A percentile compares a stretch with the other conserved stretches of the same genome.
These are phyloP conservation scores for Ballota nigra DNA, from an alignment of 257 asterid genomes.

Conservation along the genomic window DNA sequence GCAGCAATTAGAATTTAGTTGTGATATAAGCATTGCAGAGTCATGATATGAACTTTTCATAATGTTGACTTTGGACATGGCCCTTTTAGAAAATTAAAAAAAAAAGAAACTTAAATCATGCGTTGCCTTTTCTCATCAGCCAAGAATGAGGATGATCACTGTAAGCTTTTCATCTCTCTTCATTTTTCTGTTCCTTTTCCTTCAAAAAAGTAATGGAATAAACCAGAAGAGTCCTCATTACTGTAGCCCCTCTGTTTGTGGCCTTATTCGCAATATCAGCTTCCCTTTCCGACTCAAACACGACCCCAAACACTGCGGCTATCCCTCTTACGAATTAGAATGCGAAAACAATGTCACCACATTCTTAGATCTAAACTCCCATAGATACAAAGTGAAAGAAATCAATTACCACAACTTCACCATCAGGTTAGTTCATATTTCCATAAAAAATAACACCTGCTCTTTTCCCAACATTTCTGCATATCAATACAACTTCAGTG, in stretches of 20 bases:
- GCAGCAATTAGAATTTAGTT: too few species aligned
- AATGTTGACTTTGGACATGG: too few species aligned
- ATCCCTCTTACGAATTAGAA: neutral
- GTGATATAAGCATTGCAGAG: too few species aligned
- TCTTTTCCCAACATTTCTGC: neutral
- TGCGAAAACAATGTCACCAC: conserved; percentile 2
- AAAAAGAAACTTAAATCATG: too few species aligned
- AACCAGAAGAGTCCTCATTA: neutral
- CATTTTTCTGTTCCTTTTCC: neutral
- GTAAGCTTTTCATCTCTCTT: too few species aligned
- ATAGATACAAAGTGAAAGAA: conserved; percentile 27
- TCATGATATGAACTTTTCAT: too few species aligned
- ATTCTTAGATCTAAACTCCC: conserved; percentile 6
- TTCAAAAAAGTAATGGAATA: neutral
- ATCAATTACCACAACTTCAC: conserved; percentile 28
- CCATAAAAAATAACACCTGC: neutral
- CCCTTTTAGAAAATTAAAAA: too few species aligned
- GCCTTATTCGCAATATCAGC: neutral
- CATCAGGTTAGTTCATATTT: conserved; percentile 30
- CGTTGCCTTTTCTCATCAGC: too few species aligned
- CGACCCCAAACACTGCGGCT: neutral
- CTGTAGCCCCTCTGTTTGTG: neutral
- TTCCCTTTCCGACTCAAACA: neutral
- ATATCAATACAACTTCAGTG: too few species aligned
- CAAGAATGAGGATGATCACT: too few species aligned